Percentiles rank a stretch among this genome's conserved stretches.
Conservation (phyloP, 2,329 filamentous ascomycete species). For the Tolypocladium endophyticum region DNA sequence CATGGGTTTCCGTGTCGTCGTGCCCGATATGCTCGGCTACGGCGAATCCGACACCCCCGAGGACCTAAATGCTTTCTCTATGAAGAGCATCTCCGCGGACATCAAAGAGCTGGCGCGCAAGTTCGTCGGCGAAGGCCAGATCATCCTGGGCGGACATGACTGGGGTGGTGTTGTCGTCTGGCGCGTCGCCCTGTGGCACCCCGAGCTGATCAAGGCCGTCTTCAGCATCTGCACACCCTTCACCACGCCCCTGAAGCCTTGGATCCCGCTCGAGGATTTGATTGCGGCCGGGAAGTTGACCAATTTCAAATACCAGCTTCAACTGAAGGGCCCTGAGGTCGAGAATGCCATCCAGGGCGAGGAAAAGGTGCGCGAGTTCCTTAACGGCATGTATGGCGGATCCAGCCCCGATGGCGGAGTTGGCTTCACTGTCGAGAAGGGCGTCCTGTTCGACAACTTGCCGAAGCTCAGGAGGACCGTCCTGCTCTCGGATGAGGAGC, state of each 20-base stretch:
- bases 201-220: slow-evolving; percentile 59
- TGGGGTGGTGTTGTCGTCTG: slow-evolving; percentile 79
- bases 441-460: slow-evolving; percentile 55
- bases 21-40: slow-evolving; percentile 80
- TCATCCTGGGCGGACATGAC: slow-evolving; percentile 86
- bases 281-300: slow-evolving; percentile 44
- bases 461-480: slow-evolving; percentile 36
- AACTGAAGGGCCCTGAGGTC: slow-evolving; percentile 59
- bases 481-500: slow-evolving; percentile 57
- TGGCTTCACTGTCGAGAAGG: slow-evolving; percentile 49
- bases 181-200: slow-evolving; percentile 63
- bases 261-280: slow-evolving; percentile 46
- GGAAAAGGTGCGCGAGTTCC: slow-evolving; percentile 56
- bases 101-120: slow-evolving; percentile 60
- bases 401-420: slow-evolving; percentile 40
- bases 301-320: slow-evolving; percentile 76
- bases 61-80: slow-evolving; percentile 51
- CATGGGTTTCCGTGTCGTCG: slow-evolving; percentile 68
- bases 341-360: slow-evolving; percentile 47
- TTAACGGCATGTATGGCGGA: slow-evolving; percentile 64
- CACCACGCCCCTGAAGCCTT: slow-evolving; percentile 39
- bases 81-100: slow-evolving; percentile 64
- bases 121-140: slow-evolving; percentile 34
- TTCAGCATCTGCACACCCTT: slow-evolving; percentile 79
- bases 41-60: slow-evolving; percentile 63